These are phyloP conservation scores for Trichaptum fuscoviolaceum DNA, from an alignment of 768 basidiomycete species.

Conservation along the genomic window DNA sequence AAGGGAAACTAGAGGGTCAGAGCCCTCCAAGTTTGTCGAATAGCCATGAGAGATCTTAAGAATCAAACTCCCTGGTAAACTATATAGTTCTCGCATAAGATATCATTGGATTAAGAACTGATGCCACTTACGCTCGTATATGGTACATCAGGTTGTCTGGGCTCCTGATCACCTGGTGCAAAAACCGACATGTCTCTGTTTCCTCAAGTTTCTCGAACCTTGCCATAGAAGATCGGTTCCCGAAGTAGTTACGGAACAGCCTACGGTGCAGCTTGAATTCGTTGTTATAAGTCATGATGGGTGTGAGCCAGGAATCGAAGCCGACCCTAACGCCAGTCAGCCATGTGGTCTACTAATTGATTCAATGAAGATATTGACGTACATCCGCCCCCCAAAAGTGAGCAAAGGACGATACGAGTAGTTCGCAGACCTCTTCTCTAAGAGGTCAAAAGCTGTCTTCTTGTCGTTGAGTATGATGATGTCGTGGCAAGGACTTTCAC, in stretches of 20 bases:
- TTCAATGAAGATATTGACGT: too few relatives aligned
- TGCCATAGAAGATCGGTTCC: background rate
- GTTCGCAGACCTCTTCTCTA: conserved; percentile 16
- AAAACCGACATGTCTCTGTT: conserved; percentile 13
- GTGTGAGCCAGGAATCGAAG: too few relatives aligned
- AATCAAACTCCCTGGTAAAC: conserved; percentile 19
- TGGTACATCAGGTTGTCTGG: conserved; percentile 21
- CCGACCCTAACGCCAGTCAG: too few relatives aligned
- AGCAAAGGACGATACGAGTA: conserved; percentile 10
- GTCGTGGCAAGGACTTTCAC: conserved; percentile 9
- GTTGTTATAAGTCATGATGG: too few relatives aligned
- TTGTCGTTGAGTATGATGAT: conserved; percentile 12
- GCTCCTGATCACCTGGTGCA: conserved; percentile 22
- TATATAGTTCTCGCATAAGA: too few relatives aligned
- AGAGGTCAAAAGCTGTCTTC: conserved; percentile 13
- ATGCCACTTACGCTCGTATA: conserved; percentile 30
- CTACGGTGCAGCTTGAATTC: too few relatives aligned
- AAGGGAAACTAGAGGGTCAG: conserved; percentile 33
- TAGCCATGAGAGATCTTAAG: conserved; percentile 26
- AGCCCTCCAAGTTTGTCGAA: conserved; percentile 20
- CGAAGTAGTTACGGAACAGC: too few relatives aligned
- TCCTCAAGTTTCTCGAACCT: conserved; percentile 13
- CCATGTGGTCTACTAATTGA: too few relatives aligned
- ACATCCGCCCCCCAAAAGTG: too few relatives aligned
- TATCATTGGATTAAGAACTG: too few relatives aligned